Base-by-base conservation (phyloP, 2,329 filamentous ascomycete species). In the Fusarium pseudograminearum region DNA sequence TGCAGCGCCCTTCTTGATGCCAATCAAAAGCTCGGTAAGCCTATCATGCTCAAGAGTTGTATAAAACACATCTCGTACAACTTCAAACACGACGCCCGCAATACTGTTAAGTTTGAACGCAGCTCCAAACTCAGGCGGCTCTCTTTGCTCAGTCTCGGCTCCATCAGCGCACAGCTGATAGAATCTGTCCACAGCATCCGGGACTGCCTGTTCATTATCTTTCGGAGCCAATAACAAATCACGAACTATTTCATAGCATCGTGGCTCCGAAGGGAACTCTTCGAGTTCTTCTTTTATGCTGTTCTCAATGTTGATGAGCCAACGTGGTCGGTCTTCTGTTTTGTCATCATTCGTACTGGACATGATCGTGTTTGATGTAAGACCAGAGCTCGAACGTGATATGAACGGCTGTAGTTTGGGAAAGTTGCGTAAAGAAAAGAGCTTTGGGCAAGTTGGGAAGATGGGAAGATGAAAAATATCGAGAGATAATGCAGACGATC, bases 381-480 rank as follows among this genome's bases (percentile, higher is more conserved):
- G 26, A 28, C 26, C 26, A 1, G 26, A 4, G n/a, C n/a, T n/a
- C n/a, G n/a, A n/a, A n/a, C n/a, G n/a, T n/a, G n/a, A n/a, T n/a
- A n/a, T n/a, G n/a, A n/a, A n/a, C n/a, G n/a, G n/a, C n/a, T n/a
- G n/a, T n/a, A n/a, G n/a, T n/a, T 28, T 28, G 26, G 26, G 4
- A 28, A 28, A 3, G 0, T 28, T 10, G 26, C 9, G 26, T 28
- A 28, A 9, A 28, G 26, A 28, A 4, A 0, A 28, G 26, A 28
- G 26, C 10, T 28, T 28, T 10, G 9, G 9, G 26, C 26, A 28
- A 28, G 26, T 1, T 10, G 9, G 26, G 26, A 28, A 28, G 9
- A 10, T 28, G 1, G 3, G n/a, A n/a, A n/a, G n/a, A n/a, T n/a
- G n/a, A n/a, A n/a, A 4, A 28, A 10, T 4, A 10, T 28, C 9